Conservation (phyloP, 495 filamentous ascomycete species). For the Pyrenula aspistea region DNA sequence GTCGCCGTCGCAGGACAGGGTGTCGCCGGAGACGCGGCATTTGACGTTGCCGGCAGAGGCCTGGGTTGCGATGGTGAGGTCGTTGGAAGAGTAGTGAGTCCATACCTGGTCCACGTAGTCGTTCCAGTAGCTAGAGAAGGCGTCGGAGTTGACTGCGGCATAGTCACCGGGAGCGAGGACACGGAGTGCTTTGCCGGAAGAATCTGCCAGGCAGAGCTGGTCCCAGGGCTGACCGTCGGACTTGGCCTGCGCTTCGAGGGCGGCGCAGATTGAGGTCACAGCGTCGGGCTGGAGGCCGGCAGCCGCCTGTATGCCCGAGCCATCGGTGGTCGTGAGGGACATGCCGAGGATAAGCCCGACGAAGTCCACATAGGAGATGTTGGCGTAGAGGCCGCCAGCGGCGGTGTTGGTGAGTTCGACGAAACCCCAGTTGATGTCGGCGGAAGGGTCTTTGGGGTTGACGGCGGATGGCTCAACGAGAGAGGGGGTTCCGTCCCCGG, state of each 20-base stretch:
- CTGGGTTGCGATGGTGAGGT: conserved; percentile 28
- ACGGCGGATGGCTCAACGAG: conserved; percentile 28
- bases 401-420: conserved; percentile 29
- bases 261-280: conserved; percentile 22
- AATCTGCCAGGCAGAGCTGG: conserved; percentile 17
- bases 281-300: conserved; percentile 18
- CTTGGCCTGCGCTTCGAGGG: conserved; percentile 16
- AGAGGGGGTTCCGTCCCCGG: conserved; percentile 11
- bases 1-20: conserved; percentile 23
- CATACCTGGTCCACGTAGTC: conserved; percentile 29
- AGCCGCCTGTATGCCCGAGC: conserved; percentile 16
- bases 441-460: conserved; percentile 28
- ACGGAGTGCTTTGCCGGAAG: conserved; percentile 21
- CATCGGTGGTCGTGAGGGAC: conserved; percentile 19
- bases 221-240: conserved; percentile 26
- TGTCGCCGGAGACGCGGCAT: conserved; percentile 20
- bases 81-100: conserved; percentile 18
- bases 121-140: conserved; percentile 22
- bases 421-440: conserved; percentile 31
- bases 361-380: conserved; percentile 36
- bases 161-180: conserved; percentile 25
- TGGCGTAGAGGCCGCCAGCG: conserved; percentile 25
- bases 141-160: conserved; percentile 12
- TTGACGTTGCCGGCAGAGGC: conserved; percentile 19
- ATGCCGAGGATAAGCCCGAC: conserved; percentile 29